Base-by-base conservation (phyloP, 2,329 filamentous ascomycete genomes). In the Fusarium sp. region DNA sequence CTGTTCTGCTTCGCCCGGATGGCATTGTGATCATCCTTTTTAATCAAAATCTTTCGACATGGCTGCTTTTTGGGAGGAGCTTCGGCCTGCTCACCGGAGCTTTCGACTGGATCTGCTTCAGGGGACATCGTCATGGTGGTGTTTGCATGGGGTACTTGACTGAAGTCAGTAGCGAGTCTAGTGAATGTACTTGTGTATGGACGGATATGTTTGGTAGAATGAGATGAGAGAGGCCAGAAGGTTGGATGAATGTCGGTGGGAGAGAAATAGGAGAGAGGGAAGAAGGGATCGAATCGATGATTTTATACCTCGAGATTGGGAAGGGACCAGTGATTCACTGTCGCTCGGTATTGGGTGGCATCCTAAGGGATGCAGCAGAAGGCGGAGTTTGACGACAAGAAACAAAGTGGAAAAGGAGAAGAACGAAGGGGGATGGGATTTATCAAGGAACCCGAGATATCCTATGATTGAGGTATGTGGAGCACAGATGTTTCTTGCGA, bases 271-370 rank as follows among this genome's bases (percentile, higher is more conserved):
- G 2, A 9, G 34, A 15, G n/a, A 17, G 2, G 10, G 21, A 5
- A 12, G 1, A 21, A 14, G 14, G 21, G 44, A 36, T 4, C 3
- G 2, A 39, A 36, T 23, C 0, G 21, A 1, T 7, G 9, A 8
- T 36, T 63, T 56, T 50, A 46, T 63, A 42, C 38, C 32, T 12
- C 4, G 1, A 40, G 40, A 8, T 17, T 26, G 17, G 14, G 39
- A 12, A 2, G 3, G 9, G 20, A 19, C 0, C 7, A n/a, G n/a
- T 57, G 58, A 63, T 50, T 63, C 58, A 51, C 7, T 9, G 21
- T 2, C 8, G 6, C 20, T 21, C 11, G 4, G 6, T 6, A 9
- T 28, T 3, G 20, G 30, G 19, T 23, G n/a, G 8, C 1, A 14
- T 9, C 7, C 2, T 20, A 17, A 54, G 40, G 19, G 23, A 20